phyloP scores from a whole-genome alignment of 345 rosid species.

The Murraya koenigii region DNA sequence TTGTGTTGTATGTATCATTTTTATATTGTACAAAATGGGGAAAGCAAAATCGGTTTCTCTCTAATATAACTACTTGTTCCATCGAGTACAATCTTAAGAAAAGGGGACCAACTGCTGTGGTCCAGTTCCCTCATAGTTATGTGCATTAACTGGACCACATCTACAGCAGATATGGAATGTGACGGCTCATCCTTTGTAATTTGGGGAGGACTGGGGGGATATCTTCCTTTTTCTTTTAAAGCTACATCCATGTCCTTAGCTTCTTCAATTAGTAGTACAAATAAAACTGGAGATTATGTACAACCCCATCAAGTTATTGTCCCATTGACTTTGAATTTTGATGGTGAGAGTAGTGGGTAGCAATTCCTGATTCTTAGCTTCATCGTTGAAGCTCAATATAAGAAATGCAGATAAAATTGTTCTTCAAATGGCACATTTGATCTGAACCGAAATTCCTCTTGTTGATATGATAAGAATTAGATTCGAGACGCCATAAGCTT shows the following conservation, averaged over 20 bases:
- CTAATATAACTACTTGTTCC: too few relatives aligned
- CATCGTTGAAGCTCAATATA: background rate
- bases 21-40: background rate
- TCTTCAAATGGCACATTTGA: background rate
- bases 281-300: background rate
- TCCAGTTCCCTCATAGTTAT: background rate
- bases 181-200: background rate
- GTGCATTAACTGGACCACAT: slow-evolving; percentile 17
- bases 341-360: background rate
- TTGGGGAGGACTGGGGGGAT: too few relatives aligned
- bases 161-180: slow-evolving; percentile 5
- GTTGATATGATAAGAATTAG: background rate
- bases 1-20: background rate
- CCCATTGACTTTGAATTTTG: background rate
- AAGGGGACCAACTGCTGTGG: slow-evolving; percentile 11
- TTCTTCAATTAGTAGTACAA: background rate
- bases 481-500: background rate
- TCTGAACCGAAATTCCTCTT: background rate
- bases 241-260: background rate
- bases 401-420: background rate
- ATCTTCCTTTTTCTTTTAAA: background rate
- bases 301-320: background rate
- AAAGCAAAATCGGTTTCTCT: background rate
- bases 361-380: background rate
- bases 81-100: background rate